Evolutionary conservation across 345 rosid genomes (phyloP).

Genomic region (Eucalyptus sp.): DNA sequence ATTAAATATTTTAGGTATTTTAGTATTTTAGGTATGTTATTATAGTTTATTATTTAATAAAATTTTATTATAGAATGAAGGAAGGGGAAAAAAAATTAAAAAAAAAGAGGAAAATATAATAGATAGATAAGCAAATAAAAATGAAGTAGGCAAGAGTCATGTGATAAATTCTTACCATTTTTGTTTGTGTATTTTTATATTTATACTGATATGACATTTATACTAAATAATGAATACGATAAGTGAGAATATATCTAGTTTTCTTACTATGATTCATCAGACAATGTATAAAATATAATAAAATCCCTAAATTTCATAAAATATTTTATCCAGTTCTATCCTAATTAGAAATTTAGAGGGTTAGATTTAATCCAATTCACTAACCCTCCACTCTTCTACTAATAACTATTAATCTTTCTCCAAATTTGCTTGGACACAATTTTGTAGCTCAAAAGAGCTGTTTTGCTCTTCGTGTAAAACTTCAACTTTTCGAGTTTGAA

Average conservation of each 20-base stretch:
- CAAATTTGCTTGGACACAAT: not conserved
- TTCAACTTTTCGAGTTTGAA: not conserved
- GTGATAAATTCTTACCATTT: not conserved
- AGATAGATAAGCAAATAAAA: no score
- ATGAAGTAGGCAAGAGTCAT: not conserved
- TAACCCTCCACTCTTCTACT: not conserved
- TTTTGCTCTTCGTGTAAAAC: not conserved
- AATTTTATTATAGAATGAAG: not conserved
- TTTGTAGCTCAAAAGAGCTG: not conserved
- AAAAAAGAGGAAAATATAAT: no score
- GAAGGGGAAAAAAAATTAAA: not conserved
- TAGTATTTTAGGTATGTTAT: not conserved
- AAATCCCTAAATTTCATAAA: not conserved
- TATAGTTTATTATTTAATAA: no score
- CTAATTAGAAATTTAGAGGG: not conserved
- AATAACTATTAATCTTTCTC: not conserved
- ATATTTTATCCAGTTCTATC: no score
- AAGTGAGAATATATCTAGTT: no score
- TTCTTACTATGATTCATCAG: not conserved
- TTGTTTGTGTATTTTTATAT: not conserved
- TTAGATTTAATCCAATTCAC: not conserved
- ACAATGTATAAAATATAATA: no score
- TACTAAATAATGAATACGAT: not conserved
- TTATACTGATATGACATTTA: accelerated
- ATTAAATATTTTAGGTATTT: not conserved